Conservation (phyloP, 1,284 basidiomycete species). For the Sanghuangporus weigelae region DNA sequence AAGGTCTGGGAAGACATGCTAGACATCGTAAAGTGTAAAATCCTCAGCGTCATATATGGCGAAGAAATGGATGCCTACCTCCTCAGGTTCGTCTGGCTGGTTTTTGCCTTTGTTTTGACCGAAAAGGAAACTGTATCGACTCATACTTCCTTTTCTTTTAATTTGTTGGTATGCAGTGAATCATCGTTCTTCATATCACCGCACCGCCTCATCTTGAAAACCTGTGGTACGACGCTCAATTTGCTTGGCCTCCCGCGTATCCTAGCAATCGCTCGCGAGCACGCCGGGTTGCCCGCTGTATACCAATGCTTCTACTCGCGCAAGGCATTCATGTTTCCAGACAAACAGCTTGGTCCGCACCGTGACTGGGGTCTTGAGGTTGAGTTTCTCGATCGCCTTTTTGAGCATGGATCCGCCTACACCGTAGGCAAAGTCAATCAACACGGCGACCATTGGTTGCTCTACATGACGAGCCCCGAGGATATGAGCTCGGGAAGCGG, state of each 20-base stretch:
- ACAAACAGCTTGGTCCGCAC: constrained; percentile 92
- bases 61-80: constrained; percentile 92
- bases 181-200: constrained; percentile 96
- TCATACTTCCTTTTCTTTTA: neutral
- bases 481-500: constrained; percentile 29
- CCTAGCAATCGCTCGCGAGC: constrained; percentile 80
- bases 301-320: constrained; percentile 96
- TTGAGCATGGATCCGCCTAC: constrained; percentile 87
- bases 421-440: constrained; percentile 93
- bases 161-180: constrained; percentile 66
- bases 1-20: constrained; percentile 96
- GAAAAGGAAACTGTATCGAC: neutral
- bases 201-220: constrained; percentile 97
- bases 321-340: constrained; percentile 99
- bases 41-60: constrained; percentile 86
- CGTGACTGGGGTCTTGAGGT: constrained; percentile 94
- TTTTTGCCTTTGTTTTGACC: neutral
- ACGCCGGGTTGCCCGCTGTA: constrained; percentile 72
- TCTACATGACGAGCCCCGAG: constrained; percentile 80
- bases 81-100: constrained; percentile 64
- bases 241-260: constrained; percentile 91
- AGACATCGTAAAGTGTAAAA: constrained; percentile 95
- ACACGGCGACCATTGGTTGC: constrained; percentile 91
- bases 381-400: constrained; percentile 85
- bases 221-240: constrained; percentile 98